Evolutionary conservation across 2,329 filamentous ascomycete genomes (phyloP).

Genomic region (Aspergillus felis): DNA sequence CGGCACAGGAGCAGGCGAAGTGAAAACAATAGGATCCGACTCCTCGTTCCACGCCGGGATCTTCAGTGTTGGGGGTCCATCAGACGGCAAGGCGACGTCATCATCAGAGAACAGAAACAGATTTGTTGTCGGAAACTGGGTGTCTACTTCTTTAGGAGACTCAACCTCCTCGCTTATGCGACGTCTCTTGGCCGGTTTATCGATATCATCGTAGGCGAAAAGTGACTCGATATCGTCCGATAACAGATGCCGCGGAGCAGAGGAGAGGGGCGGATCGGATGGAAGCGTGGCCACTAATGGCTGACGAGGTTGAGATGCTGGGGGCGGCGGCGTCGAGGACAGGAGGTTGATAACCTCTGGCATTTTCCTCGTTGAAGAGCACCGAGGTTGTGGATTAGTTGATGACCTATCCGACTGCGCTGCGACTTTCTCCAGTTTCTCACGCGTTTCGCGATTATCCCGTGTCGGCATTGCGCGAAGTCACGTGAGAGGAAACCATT

Average conservation of each 20-base stretch:
- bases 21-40: constrained; percentile 42
- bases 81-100: constrained; percentile 17
- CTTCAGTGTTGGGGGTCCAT: not conserved
- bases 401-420: not conserved
- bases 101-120: constrained; percentile 29
- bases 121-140: constrained; percentile 5
- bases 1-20: constrained; percentile 36
- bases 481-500: constrained; percentile 13
- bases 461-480: constrained; percentile 12
- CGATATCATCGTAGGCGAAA: constrained; percentile 23
- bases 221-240: constrained; percentile 28
- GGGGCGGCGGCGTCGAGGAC: constrained; percentile 31
- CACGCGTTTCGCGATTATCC: constrained; percentile 18
- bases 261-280: constrained; percentile 8
- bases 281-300: constrained; percentile 5
- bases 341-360: constrained; percentile 38
- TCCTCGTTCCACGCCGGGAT: constrained; percentile 18
- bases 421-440: not conserved
- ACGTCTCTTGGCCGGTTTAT: constrained; percentile 30
- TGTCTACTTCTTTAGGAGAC: not conserved
- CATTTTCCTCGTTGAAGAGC: constrained; percentile 22
- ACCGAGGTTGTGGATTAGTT: not conserved
- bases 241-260: constrained; percentile 10
- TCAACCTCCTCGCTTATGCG: constrained; percentile 23
- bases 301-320: constrained; percentile 13